phyloP scores from a whole-genome alignment of 805 yeast species.

The Ogataea haglerorum region DNA sequence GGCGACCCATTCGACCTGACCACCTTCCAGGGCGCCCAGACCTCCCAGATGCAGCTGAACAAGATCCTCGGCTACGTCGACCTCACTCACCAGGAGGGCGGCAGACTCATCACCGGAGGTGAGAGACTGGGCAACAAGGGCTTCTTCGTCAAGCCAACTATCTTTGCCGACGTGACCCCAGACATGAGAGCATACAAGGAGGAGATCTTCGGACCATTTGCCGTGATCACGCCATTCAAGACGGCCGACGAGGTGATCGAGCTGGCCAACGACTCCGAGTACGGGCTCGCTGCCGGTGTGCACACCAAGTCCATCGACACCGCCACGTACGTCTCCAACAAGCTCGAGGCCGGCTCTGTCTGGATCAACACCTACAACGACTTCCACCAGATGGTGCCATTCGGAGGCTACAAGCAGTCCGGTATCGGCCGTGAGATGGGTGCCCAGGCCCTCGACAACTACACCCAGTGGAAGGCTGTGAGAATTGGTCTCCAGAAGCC shows the following conservation, averaged over 20 bases:
- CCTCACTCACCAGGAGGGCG: constrained; percentile 65
- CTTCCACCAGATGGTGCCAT: constrained; percentile 71
- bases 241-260: constrained; percentile 64
- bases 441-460: constrained; percentile 68
- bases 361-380: constrained; percentile 82
- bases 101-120: constrained; percentile 70
- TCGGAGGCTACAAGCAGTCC: constrained; percentile 77
- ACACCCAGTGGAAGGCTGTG: constrained; percentile 73
- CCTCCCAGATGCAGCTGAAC: constrained; percentile 64
- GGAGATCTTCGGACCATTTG: constrained; percentile 81
- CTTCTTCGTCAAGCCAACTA: constrained; percentile 69
- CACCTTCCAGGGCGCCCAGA: constrained; percentile 75
- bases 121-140: constrained; percentile 62
- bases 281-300: constrained; percentile 80
- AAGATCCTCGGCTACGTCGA: constrained; percentile 67
- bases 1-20: constrained; percentile 73
- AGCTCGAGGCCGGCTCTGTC: constrained; percentile 69
- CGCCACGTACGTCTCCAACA: constrained; percentile 60
- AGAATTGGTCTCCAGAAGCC: constrained; percentile 41
- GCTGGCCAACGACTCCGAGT: constrained; percentile 66
- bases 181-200: constrained; percentile 62
- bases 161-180: constrained; percentile 64
- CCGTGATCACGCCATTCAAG: constrained; percentile 63
- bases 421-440: constrained; percentile 91
- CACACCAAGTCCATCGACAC: constrained; percentile 63